Evolutionary conservation across 2,329 filamentous ascomycete species (phyloP).

Genomic region (Amesomyces nigricolor): DNA sequence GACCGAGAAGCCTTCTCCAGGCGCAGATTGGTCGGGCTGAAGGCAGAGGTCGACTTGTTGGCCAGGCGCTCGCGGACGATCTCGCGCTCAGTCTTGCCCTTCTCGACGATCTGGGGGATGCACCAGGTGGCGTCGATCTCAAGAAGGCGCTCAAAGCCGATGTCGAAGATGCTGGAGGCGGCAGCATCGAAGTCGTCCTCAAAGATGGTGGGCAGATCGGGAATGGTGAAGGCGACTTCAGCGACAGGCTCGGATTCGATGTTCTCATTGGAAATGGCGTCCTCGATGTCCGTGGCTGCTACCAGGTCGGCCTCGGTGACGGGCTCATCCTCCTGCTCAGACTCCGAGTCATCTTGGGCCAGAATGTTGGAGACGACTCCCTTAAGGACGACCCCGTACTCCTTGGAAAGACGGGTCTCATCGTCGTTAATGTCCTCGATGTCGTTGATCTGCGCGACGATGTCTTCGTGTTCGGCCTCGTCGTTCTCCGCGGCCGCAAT

Average conservation of each 20-base stretch:
- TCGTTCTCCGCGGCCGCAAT: neutral
- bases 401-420: too few species aligned
- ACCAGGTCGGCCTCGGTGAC: neutral
- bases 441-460: too few species aligned
- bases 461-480: neutral
- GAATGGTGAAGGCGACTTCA: neutral
- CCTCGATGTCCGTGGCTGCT: too few species aligned
- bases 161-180: constrained; percentile 1
- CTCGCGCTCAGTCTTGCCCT: neutral
- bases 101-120: constrained; percentile 5
- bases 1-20: constrained; percentile 6
- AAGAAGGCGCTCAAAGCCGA: neutral
- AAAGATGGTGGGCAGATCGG: neutral
- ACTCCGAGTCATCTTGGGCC: neutral
- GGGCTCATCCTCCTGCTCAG: neutral
- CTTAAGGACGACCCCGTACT: too few species aligned
- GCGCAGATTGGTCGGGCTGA: neutral
- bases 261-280: neutral
- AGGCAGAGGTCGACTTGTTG: neutral
- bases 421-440: too few species aligned
- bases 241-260: neutral
- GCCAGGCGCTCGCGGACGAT: neutral
- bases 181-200: constrained; percentile 18
- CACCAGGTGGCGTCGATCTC: constrained; percentile 7
- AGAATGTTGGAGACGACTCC: neutral